Conservation (phyloP, 2,329 filamentous ascomycete species). For the Aspergillus novofumigatus region DNA sequence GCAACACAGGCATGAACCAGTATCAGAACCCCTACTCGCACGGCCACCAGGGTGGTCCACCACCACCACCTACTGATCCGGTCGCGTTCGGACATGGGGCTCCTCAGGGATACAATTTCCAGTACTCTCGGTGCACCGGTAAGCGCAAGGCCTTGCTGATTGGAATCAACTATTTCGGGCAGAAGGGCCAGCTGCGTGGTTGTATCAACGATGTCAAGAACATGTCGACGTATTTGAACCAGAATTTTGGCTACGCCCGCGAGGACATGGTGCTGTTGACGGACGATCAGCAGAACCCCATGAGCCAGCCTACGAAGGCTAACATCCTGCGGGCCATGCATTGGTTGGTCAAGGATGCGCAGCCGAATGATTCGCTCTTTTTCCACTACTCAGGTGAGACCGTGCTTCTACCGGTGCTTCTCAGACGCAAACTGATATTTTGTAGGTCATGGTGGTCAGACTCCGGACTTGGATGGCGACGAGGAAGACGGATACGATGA, state of each 20-base stretch:
- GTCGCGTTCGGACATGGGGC: conserved; percentile 78
- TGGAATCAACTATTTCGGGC: conserved; percentile 95
- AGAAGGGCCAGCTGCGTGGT: conserved; percentile 82
- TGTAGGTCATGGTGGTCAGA: conserved; percentile 75
- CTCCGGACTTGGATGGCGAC: conserved; percentile 67
- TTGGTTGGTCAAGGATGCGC: conserved; percentile 92
- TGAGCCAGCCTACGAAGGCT: conserved; percentile 94
- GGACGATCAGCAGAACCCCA: conserved; percentile 93
- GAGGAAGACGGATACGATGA: conserved; percentile 76
- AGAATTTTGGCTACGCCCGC: conserved; percentile 85
- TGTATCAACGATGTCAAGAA: conserved; percentile 98
- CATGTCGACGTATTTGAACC: conserved; percentile 86
- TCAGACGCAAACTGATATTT: too few species aligned
- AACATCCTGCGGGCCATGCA: conserved; percentile 97
- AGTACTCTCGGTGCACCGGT: conserved; percentile 88
- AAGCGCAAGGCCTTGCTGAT: conserved; percentile 84
- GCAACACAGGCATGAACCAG: background rate
- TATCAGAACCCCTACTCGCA: conserved; percentile 55
- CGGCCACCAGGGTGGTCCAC: conserved; percentile 52
- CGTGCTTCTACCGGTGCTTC: conserved; percentile 8
- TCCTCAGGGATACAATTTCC: conserved; percentile 74
- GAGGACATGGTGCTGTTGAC: conserved; percentile 97
- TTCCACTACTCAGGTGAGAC: conserved; percentile 88
- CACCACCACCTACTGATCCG: conserved; percentile 61
- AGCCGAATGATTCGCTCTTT: conserved; percentile 89